phyloP scores from a whole-genome alignment of 768 basidiomycete species.

The Leccinum subtestaceum region DNA sequence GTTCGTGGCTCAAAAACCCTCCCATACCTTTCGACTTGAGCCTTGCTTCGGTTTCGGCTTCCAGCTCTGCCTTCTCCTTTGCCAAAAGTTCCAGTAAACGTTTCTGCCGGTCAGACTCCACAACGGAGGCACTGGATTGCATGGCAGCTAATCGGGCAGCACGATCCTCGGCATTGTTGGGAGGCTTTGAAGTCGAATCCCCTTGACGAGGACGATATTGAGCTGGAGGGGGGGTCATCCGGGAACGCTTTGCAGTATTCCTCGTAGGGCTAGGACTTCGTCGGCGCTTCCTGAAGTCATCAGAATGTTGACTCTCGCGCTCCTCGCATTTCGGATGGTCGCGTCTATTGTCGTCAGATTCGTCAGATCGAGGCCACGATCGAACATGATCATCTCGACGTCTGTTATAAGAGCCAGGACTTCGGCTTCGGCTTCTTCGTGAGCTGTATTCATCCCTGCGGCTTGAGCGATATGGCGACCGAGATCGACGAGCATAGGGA shows the following conservation, averaged over 20 bases:
- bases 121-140: constrained; percentile 65
- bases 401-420: constrained; percentile 23
- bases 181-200: constrained; percentile 9
- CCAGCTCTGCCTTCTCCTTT: constrained; percentile 76
- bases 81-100: constrained; percentile 66
- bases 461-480: constrained; percentile 39
- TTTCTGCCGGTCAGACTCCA: constrained; percentile 68
- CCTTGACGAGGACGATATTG: constrained; percentile 20
- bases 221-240: constrained; percentile 40
- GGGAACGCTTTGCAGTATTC: constrained; percentile 46
- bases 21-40: constrained; percentile 76
- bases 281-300: constrained; percentile 39
- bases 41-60: constrained; percentile 65
- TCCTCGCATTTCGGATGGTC: constrained; percentile 28
- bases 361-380: constrained; percentile 50
- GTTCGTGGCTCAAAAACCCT: constrained; percentile 76
- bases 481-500: constrained; percentile 45
- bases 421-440: constrained; percentile 31
- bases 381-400: constrained; percentile 28
- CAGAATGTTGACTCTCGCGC: constrained; percentile 21
- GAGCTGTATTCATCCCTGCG: constrained; percentile 21
- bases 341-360: constrained; percentile 44
- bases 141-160: constrained; percentile 90
- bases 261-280: constrained; percentile 35
- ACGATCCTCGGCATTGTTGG: constrained; percentile 49